These are phyloP conservation scores for Xerocomus spinulosus DNA, from an alignment of 768 basidiomycete genomes.

Conservation along the genomic window DNA sequence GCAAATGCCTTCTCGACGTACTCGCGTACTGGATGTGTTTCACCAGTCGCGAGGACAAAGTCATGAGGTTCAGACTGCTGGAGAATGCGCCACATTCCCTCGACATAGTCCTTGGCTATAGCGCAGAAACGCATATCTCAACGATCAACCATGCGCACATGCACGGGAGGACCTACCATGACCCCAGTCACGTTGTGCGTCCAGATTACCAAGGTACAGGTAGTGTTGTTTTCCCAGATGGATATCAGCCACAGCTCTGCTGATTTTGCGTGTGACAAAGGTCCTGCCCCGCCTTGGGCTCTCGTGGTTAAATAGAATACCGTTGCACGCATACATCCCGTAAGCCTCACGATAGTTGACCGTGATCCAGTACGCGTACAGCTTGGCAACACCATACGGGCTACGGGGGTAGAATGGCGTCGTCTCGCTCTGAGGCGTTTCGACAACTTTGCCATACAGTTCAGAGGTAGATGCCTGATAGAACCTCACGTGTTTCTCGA, in stretches of 20 bases:
- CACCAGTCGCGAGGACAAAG: constrained; percentile 93
- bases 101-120: constrained; percentile 82
- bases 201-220: constrained; percentile 90
- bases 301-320: constrained; percentile 98
- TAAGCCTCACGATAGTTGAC: constrained; percentile 95
- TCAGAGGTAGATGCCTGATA: constrained; percentile 98
- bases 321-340: constrained; percentile 94
- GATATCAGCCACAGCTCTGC: constrained; percentile 91
- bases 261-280: constrained; percentile 94
- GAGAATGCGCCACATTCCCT: constrained; percentile 97
- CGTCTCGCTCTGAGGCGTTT: constrained; percentile 92
- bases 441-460: constrained; percentile 94
- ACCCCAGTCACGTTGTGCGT: constrained; percentile 96
- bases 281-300: constrained; percentile 92
- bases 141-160: background rate
- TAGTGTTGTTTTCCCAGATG: constrained; percentile 82
- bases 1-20: constrained; percentile 86
- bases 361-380: constrained; percentile 88
- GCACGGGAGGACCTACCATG: constrained; percentile 56
- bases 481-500: constrained; percentile 90
- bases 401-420: constrained; percentile 99
- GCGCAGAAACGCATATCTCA: constrained; percentile 5
- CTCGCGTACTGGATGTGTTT: constrained; percentile 93
- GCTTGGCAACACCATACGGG: constrained; percentile 93
- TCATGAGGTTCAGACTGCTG: constrained; percentile 82